Evolutionary conservation across 2,329 filamentous ascomycete genomes (phyloP).

Genomic region (Nemania bipapillata): DNA sequence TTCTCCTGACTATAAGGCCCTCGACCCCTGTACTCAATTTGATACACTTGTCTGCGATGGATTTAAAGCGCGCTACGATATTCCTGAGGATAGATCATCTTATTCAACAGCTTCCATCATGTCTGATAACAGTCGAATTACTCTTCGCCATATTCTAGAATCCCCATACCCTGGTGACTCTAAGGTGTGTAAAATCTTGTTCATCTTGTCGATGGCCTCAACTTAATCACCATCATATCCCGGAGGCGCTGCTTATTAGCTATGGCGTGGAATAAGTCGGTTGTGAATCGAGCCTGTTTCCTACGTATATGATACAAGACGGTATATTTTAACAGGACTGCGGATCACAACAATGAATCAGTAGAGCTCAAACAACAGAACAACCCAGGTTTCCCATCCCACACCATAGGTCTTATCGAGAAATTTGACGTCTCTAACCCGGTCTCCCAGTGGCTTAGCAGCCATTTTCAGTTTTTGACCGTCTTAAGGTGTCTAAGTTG

Average conservation of each 20-base stretch:
- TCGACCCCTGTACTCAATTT: slow-evolving; percentile 77
- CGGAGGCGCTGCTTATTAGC: neutral
- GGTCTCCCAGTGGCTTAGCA: too few species aligned
- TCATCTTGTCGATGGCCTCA: neutral
- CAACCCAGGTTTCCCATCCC: neutral
- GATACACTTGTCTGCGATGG: slow-evolving; percentile 75
- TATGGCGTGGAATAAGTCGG: neutral
- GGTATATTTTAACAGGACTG: neutral
- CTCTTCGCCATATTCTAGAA: slow-evolving; percentile 72
- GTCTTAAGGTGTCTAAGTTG: slow-evolving; percentile 17
- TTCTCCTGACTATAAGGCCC: slow-evolving; percentile 67
- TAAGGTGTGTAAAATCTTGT: slow-evolving; percentile 45
- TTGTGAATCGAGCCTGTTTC: neutral
- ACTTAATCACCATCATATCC: neutral
- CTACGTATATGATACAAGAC: neutral
- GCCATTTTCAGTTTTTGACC: too few species aligned
- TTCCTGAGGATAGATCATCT: slow-evolving; percentile 71
- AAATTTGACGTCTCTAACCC: neutral
- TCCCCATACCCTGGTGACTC: slow-evolving; percentile 62
- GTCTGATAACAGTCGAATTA: slow-evolving; percentile 67
- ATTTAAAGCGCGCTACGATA: slow-evolving; percentile 71
- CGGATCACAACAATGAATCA: neutral
- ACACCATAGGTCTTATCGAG: neutral
- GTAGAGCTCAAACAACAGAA: too few species aligned
- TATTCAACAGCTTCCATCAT: slow-evolving; percentile 71